These are phyloP conservation scores for Coemansia sp. DNA, from an alignment of 192 early-diverging fungal genomes.

Conservation along the genomic window DNA sequence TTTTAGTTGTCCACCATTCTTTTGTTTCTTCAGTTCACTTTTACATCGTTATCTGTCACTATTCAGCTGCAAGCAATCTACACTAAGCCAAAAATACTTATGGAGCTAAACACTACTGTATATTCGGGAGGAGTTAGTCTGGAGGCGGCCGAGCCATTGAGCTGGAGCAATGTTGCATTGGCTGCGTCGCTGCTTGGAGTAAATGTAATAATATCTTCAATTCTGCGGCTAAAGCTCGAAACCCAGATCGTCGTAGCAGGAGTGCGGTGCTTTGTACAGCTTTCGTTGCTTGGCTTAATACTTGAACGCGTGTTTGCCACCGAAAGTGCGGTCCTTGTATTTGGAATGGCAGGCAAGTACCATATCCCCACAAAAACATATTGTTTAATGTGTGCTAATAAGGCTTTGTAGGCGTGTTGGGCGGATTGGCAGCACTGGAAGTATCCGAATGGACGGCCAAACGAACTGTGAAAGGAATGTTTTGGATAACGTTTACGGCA, in stretches of 20 bases:
- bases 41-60: background rate
- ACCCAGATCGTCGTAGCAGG: slow-evolving; percentile 66
- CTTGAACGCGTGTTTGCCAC: slow-evolving; percentile 68
- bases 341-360: slow-evolving; percentile 56
- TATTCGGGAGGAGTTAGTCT: background rate
- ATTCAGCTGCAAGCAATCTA: background rate
- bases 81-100: background rate
- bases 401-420: slow-evolving; percentile 30
- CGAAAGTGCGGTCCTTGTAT: slow-evolving; percentile 56
- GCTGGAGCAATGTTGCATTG: slow-evolving; percentile 45
- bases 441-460: slow-evolving; percentile 59
- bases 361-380: too few relatives aligned
- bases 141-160: slow-evolving; percentile 15
- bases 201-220: slow-evolving; percentile 30
- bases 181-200: slow-evolving; percentile 39
- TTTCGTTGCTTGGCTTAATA: slow-evolving; percentile 72
- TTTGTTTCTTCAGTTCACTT: background rate
- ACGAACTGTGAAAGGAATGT: slow-evolving; percentile 71
- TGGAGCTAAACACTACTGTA: background rate
- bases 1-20: too few relatives aligned
- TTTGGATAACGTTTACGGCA: slow-evolving; percentile 56
- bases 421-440: slow-evolving; percentile 47
- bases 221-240: slow-evolving; percentile 28
- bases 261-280: slow-evolving; percentile 73
- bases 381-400: background rate